Percentiles rank a stretch among this genome's conserved stretches.
These are phyloP conservation scores for Akanthomyces uredinophilus DNA, from an alignment of 2,329 filamentous ascomycete species.

Conservation along the genomic window DNA sequence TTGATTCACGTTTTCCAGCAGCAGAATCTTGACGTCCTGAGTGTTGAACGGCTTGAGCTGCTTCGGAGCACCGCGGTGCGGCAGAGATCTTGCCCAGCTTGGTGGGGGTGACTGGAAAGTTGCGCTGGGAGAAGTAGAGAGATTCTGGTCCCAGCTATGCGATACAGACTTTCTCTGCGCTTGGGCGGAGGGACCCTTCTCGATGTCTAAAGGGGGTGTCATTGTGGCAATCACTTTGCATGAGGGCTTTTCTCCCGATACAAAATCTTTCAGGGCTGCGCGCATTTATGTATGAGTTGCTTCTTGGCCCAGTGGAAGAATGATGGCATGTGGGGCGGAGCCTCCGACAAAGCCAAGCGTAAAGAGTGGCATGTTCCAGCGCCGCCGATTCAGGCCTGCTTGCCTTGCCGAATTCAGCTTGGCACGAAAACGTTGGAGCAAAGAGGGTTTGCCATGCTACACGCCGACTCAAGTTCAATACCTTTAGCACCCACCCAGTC, in stretches of 20 bases:
- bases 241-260: neutral
- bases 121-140: conserved; percentile 70
- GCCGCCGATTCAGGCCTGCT: conserved; percentile 4
- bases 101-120: conserved; percentile 70
- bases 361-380: neutral
- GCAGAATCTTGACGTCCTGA: conserved; percentile 90
- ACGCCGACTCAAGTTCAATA: too few relatives aligned
- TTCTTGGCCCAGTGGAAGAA: conserved; percentile 8
- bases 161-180: conserved; percentile 39
- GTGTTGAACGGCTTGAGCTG: conserved; percentile 93
- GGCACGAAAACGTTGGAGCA: neutral
- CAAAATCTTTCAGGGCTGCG: conserved; percentile 6
- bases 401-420: conserved; percentile 4
- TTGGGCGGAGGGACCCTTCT: conserved; percentile 28
- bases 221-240: conserved; percentile 25
- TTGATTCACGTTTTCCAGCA: conserved; percentile 94
- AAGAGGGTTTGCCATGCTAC: neutral
- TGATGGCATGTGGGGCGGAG: conserved; percentile 10
- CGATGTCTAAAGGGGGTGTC: conserved; percentile 47
- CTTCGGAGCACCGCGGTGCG: conserved; percentile 49
- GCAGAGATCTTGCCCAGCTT: conserved; percentile 48
- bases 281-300: conserved; percentile 8
- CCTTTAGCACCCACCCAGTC: neutral
- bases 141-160: conserved; percentile 51
- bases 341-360: conserved; percentile 8